A percentile compares a stretch with the other conserved stretches of the same genome.
Evolutionary conservation across 495 filamentous ascomycete species (phyloP).

Genomic region (Trichoderma reesei): DNA sequence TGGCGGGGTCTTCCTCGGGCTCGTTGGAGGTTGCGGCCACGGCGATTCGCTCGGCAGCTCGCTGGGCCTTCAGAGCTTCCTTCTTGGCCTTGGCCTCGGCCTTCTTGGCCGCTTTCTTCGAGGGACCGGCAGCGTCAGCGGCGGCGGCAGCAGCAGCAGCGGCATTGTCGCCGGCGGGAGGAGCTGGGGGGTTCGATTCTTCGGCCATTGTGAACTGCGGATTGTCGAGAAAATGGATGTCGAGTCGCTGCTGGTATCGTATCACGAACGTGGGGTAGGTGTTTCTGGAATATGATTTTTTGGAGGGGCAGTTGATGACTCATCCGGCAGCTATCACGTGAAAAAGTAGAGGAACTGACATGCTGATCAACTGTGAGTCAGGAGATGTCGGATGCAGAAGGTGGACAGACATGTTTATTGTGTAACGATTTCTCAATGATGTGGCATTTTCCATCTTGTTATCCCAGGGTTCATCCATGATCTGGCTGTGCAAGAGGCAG

Average conservation of each 20-base stretch:
- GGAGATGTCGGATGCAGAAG: neutral
- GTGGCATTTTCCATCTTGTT: neutral
- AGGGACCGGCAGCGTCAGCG: constrained; percentile 21
- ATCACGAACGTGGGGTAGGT: neutral
- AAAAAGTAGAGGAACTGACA: neutral
- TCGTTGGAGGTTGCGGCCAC: constrained; percentile 37
- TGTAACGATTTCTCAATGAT: neutral
- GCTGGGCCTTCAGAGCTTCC: constrained; percentile 41
- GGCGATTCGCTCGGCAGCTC: constrained; percentile 41
- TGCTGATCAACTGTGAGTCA: neutral
- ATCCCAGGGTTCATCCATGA: neutral
- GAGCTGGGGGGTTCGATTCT: constrained; percentile 8
- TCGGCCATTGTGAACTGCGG: constrained; percentile 8
- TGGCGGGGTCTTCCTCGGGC: constrained; percentile 56
- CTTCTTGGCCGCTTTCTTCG: constrained; percentile 50
- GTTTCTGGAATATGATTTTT: constrained; percentile 3
- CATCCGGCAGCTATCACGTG: constrained; percentile 4
- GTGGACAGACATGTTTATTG: neutral
- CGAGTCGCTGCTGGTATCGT: neutral
- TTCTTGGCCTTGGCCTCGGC: constrained; percentile 45
- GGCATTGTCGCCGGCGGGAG: neutral
- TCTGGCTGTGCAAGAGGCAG: too few relatives aligned
- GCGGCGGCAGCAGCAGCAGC: constrained; percentile 11
- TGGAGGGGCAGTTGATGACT: constrained; percentile 4
- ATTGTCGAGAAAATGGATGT: neutral